Evolutionary conservation across 768 basidiomycete species (phyloP).

Genomic region (Trametes gibbosa): DNA sequence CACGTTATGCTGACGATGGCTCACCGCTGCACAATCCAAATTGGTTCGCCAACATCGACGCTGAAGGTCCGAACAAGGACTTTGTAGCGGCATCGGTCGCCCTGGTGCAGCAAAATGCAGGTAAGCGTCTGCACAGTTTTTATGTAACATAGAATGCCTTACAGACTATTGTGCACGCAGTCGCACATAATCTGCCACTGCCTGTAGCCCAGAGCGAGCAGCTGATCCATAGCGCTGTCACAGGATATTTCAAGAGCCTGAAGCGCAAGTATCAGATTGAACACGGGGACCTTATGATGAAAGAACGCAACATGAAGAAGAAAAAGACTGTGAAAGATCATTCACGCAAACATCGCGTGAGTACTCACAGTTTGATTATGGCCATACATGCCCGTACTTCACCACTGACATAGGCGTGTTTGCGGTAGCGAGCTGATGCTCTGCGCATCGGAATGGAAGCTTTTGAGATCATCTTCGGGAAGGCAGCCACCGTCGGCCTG

Average conservation of each 20-base stretch:
- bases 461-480: too few species aligned
- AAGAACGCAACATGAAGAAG: neutral
- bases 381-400: too few species aligned
- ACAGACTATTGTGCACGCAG: too few species aligned
- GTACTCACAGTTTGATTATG: neutral
- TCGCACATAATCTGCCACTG: too few species aligned
- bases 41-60: neutral
- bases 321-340: neutral
- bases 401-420: too few species aligned
- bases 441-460: too few species aligned
- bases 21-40: neutral
- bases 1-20: neutral
- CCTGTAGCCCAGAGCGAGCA: neutral
- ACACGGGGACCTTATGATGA: neutral
- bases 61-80: too few species aligned
- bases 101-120: too few species aligned
- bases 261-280: neutral
- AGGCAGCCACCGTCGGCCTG: neutral
- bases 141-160: too few species aligned
- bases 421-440: too few species aligned
- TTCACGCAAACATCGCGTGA: neutral
- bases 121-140: too few species aligned
- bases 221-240: neutral
- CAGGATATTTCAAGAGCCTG: neutral
- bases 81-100: too few species aligned